Conservation (phyloP, 2,329 filamentous ascomycete genomes). For the Aureobasidium sp. region DNA sequence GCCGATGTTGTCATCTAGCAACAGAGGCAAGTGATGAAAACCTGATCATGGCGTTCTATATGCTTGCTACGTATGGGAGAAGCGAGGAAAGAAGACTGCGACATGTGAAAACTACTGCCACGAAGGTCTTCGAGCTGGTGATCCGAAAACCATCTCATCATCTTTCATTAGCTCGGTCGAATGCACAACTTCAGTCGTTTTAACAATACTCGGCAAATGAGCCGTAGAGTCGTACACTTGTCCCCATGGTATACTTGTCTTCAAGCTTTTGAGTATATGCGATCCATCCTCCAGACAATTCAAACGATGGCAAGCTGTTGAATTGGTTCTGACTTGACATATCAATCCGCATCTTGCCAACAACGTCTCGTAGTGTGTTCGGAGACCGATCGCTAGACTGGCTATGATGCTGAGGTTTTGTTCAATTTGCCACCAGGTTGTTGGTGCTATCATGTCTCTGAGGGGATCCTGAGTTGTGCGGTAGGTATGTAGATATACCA, state of each 20-base stretch:
- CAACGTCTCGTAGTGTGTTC: background rate
- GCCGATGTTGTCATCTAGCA: background rate
- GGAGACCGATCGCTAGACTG: background rate
- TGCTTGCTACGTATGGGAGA: no score
- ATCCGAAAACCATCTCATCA: background rate
- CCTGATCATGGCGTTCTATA: no score
- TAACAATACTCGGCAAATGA: slow-evolving; percentile 5
- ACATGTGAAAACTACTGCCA: background rate
- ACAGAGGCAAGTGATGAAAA: background rate
- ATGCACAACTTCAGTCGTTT: slow-evolving; percentile 17
- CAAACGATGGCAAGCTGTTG: background rate
- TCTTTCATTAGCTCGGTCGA: slow-evolving; percentile 3
- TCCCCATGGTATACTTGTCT: slow-evolving; percentile 2
- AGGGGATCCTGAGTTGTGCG: slow-evolving; percentile 5
- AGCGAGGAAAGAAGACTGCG: background rate
- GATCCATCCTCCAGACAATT: slow-evolving; percentile 10
- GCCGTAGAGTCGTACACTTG: background rate
- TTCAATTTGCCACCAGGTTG: slow-evolving; percentile 16
- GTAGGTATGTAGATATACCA: slow-evolving; percentile 8
- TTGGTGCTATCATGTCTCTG: slow-evolving; percentile 6
- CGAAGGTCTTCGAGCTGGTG: slow-evolving; percentile 10
- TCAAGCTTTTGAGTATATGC: background rate
- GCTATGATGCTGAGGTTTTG: slow-evolving; percentile 16
- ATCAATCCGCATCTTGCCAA: slow-evolving; percentile 12
- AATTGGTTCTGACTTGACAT: background rate